These are phyloP conservation scores for Stephanodiscus triporus DNA, from an alignment of 108 stramenopile species.

Conservation along the genomic window DNA sequence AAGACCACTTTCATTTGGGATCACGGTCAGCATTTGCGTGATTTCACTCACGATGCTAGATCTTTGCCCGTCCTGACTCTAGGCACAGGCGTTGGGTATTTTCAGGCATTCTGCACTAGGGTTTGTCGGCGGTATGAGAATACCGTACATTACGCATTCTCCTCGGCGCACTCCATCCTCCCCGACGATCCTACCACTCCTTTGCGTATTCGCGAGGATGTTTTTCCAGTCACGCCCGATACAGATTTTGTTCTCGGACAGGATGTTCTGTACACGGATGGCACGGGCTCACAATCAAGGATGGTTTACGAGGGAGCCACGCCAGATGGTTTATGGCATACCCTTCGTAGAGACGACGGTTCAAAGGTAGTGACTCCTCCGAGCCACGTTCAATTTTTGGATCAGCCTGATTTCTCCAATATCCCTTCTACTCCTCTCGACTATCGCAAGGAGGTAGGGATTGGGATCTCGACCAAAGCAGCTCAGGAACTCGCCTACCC, in stretches of 20 bases:
- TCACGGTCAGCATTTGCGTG: slow-evolving; percentile 6
- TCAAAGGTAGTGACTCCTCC: not conserved
- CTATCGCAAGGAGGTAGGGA: not conserved
- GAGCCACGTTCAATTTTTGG: not conserved
- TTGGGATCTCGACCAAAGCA: not conserved
- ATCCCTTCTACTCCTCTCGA: slow-evolving; percentile 7
- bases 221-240: not conserved
- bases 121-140: not conserved
- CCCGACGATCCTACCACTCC: not conserved
- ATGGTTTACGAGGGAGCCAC: slow-evolving; percentile 14
- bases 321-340: slow-evolving; percentile 2
- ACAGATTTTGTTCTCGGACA: slow-evolving; percentile 1
- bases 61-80: not conserved
- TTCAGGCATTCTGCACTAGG: slow-evolving; percentile 1
- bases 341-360: not conserved
- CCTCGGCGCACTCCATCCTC: slow-evolving; percentile 4
- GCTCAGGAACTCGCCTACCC: slow-evolving; percentile 7
- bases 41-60: not conserved
- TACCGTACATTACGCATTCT: slow-evolving; percentile 9
- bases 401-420: slow-evolving; percentile 2
- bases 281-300: not conserved
- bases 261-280: not conserved
- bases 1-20: slow-evolving; percentile 5
- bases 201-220: not conserved
- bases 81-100: not conserved